These are phyloP conservation scores for Penstemon barbatus DNA, from an alignment of 257 asterid genomes.

Conservation along the genomic window DNA sequence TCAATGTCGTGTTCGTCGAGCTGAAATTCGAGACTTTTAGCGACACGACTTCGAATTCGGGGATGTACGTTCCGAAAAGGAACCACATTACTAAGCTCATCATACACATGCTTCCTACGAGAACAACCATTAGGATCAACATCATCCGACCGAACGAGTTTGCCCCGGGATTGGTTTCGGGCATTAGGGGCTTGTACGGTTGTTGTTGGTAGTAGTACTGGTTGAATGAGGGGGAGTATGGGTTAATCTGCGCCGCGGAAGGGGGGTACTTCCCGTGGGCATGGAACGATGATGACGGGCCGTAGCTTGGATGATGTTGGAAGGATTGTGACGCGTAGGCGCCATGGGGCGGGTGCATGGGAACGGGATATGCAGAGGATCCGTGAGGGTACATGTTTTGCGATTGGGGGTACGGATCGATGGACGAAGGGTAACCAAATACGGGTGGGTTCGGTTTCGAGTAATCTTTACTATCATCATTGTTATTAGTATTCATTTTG, in stretches of 20 bases:
- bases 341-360: not conserved
- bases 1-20: not conserved
- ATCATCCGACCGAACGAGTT: slow-evolving; percentile 38
- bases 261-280: not conserved
- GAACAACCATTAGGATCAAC: slow-evolving; percentile 35
- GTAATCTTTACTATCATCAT: too few relatives aligned
- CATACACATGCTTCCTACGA: slow-evolving; percentile 40
- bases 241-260: slow-evolving; percentile 9
- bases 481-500: too few relatives aligned
- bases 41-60: slow-evolving; percentile 37
- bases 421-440: slow-evolving; percentile 43
- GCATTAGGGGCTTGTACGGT: not conserved
- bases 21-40: slow-evolving; percentile 41
- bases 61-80: slow-evolving; percentile 49
- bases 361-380: slow-evolving; percentile 12
- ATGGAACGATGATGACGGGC: slow-evolving; percentile 3
- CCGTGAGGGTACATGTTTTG: slow-evolving; percentile 22
- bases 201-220: slow-evolving; percentile 28
- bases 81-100: slow-evolving; percentile 49
- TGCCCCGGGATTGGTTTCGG: slow-evolving; percentile 12
- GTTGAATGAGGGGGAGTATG: slow-evolving; percentile 13
- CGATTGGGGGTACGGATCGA: slow-evolving; percentile 27
- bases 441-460: not conserved
- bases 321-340: slow-evolving; percentile 7
- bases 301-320: not conserved